Conservation (phyloP, 805 yeast genomes). For the Zygoascus biomembranicola region DNA sequence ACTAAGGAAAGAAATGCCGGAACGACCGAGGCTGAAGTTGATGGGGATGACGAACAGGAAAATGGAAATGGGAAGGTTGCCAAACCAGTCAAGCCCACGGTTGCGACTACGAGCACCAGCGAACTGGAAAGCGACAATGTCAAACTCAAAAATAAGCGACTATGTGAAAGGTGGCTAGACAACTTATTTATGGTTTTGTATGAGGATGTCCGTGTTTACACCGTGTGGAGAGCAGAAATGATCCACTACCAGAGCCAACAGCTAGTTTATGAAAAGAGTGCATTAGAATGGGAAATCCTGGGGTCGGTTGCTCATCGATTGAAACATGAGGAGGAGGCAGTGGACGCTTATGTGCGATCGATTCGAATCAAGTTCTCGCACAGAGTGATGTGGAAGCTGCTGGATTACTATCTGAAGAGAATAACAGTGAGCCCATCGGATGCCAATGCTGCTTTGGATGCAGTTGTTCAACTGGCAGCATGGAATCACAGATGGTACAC, state of each 20-base stretch:
- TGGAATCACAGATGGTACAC: slow-evolving; percentile 98
- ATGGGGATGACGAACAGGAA: not conserved
- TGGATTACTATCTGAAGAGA: slow-evolving; percentile 49
- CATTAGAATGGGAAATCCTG: slow-evolving; percentile 87
- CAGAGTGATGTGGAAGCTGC: slow-evolving; percentile 62
- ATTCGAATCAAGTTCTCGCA: slow-evolving; percentile 71
- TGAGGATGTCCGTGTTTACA: slow-evolving; percentile 62
- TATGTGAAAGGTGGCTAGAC: slow-evolving; percentile 76
- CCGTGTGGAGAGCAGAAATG: slow-evolving; percentile 89
- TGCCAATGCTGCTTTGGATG: slow-evolving; percentile 42
- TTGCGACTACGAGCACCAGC: not conserved
- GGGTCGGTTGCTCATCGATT: slow-evolving; percentile 82
- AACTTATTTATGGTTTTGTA: slow-evolving; percentile 61
- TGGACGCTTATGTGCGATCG: slow-evolving; percentile 71
- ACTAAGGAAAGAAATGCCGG: not conserved
- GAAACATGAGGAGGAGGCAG: slow-evolving; percentile 81
- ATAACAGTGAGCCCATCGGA: slow-evolving; percentile 15
- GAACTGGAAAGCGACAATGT: not conserved
- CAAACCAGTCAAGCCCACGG: not conserved
- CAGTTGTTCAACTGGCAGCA: slow-evolving; percentile 72
- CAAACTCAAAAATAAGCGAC: slow-evolving; percentile 37
- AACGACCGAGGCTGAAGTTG: not conserved
- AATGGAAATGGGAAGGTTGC: slow-evolving; percentile 2
- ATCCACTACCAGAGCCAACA: slow-evolving; percentile 86
- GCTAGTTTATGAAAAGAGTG: slow-evolving; percentile 63